phyloP scores from a whole-genome alignment of 2,329 filamentous ascomycete species.

The Xylaria sp. region DNA sequence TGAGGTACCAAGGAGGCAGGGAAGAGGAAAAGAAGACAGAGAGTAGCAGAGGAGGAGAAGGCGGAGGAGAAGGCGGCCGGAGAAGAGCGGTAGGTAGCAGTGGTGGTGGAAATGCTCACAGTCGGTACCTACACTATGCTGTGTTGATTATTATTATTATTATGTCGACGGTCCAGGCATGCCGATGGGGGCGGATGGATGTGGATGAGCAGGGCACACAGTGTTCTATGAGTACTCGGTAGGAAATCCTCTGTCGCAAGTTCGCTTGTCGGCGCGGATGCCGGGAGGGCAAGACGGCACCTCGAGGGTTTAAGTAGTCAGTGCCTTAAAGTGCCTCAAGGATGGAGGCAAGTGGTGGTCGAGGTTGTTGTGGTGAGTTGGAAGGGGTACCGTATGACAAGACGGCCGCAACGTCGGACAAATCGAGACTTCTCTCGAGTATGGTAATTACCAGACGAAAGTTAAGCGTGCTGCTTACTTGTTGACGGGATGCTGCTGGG shows the following conservation, averaged over 20 bases:
- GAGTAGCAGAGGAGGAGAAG: neutral
- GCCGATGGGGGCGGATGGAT: conserved; percentile 32
- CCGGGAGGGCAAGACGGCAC: conserved; percentile 25
- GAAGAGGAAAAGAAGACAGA: neutral
- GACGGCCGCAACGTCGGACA: conserved; percentile 12
- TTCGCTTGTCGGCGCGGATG: conserved; percentile 35
- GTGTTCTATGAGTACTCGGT: conserved; percentile 19
- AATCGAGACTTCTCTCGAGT: conserved; percentile 2
- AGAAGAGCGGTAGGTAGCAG: conserved; percentile 24
- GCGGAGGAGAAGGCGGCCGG: conserved; percentile 15
- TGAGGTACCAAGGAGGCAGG: neutral
- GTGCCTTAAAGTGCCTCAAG: conserved; percentile 15
- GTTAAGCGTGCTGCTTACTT: too few relatives aligned
- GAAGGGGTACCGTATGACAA: conserved; percentile 15
- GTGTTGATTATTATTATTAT: neutral
- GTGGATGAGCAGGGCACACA: conserved; percentile 37
- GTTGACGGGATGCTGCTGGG: too few relatives aligned
- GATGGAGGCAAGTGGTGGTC: conserved; percentile 35
- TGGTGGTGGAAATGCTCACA: conserved; percentile 33
- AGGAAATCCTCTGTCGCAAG: conserved; percentile 20
- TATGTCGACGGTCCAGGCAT: conserved; percentile 36
- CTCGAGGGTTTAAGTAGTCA: conserved; percentile 25
- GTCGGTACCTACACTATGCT: conserved; percentile 10
- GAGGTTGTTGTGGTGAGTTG: conserved; percentile 30
- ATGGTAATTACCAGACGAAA: neutral